phyloP scores from a whole-genome alignment of 345 rosid species.

The Erysimum cheiranthoides region DNA sequence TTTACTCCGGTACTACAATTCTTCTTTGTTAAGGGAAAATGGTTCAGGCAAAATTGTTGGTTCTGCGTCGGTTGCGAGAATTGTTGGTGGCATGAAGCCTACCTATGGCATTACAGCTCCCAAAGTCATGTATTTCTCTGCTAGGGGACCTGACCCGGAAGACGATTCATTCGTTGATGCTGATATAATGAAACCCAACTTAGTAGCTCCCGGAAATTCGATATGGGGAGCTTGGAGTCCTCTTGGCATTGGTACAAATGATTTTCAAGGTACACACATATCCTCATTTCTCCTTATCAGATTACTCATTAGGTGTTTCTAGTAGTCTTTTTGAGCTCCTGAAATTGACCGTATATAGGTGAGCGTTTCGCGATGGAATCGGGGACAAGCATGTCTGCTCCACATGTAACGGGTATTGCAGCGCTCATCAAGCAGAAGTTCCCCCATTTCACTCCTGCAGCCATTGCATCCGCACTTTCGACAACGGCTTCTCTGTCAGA shows the following conservation, averaged over 20 bases:
- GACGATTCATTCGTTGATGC: constrained; percentile 70
- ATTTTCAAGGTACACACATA: constrained; percentile 69
- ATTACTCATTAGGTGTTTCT: not conserved
- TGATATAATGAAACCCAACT: constrained; percentile 87
- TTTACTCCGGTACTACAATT: constrained; percentile 82
- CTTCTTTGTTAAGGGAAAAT: constrained; percentile 70
- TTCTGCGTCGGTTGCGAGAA: constrained; percentile 73
- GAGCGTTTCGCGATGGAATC: constrained; percentile 94
- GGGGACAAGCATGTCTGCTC: constrained; percentile 99
- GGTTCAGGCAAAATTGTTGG: constrained; percentile 54
- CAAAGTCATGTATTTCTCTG: constrained; percentile 86
- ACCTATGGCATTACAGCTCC: constrained; percentile 76
- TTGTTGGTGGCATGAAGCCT: constrained; percentile 83
- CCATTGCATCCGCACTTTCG: constrained; percentile 85
- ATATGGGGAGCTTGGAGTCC: constrained; percentile 99
- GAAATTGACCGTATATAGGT: constrained; percentile 49
- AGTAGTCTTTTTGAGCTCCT: constrained; percentile 12
- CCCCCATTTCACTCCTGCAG: constrained; percentile 81
- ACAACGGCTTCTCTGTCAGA: constrained; percentile 75
- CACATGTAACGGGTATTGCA: constrained; percentile 91
- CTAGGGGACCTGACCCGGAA: constrained; percentile 98
- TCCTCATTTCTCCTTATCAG: constrained; percentile 17
- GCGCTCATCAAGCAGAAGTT: constrained; percentile 89
- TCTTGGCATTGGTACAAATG: constrained; percentile 79
- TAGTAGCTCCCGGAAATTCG: constrained; percentile 87